Conservation (phyloP, 768 basidiomycete genomes). For the Ramaria sp. region DNA sequence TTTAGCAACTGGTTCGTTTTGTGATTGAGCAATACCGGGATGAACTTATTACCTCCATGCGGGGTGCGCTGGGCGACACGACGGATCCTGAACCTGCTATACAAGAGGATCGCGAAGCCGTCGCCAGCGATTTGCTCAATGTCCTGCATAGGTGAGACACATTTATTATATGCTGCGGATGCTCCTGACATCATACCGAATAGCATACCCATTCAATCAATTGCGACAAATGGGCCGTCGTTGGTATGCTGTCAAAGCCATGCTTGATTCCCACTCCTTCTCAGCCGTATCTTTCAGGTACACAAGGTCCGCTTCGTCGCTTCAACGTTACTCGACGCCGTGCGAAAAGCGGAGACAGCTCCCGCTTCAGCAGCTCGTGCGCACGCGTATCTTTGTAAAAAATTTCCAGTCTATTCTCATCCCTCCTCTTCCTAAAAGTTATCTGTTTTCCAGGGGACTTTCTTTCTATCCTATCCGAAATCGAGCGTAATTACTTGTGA, state of each 20-base stretch:
- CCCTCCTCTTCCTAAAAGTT: slow-evolving; percentile 8
- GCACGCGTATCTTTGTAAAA: slow-evolving; percentile 75
- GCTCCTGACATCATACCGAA: slow-evolving; percentile 9
- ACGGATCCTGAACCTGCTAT: slow-evolving; percentile 11
- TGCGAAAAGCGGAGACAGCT: slow-evolving; percentile 70
- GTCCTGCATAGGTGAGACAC: slow-evolving; percentile 63
- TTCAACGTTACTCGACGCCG: slow-evolving; percentile 77
- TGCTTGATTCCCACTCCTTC: background rate
- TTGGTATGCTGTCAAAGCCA: slow-evolving; percentile 32
- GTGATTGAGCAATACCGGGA: slow-evolving; percentile 90
- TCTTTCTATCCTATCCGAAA: slow-evolving; percentile 81
- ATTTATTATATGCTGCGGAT: background rate
- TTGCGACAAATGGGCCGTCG: slow-evolving; percentile 80
- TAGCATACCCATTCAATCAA: slow-evolving; percentile 88
- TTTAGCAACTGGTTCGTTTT: slow-evolving; percentile 84
- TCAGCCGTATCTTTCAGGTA: slow-evolving; percentile 34
- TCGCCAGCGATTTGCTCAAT: slow-evolving; percentile 78
- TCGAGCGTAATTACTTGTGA: slow-evolving; percentile 82
- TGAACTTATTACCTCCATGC: slow-evolving; percentile 62
- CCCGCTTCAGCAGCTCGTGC: slow-evolving; percentile 76
- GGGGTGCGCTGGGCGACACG: slow-evolving; percentile 52
- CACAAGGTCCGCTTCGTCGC: slow-evolving; percentile 92
- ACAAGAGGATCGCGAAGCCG: slow-evolving; percentile 69
- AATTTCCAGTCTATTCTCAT: slow-evolving; percentile 10
- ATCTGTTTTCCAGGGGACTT: slow-evolving; percentile 63